Percentiles rank a stretch among this genome's conserved stretches.
Conservation (phyloP, 768 basidiomycete genomes). For the Tulasnella sp. region DNA sequence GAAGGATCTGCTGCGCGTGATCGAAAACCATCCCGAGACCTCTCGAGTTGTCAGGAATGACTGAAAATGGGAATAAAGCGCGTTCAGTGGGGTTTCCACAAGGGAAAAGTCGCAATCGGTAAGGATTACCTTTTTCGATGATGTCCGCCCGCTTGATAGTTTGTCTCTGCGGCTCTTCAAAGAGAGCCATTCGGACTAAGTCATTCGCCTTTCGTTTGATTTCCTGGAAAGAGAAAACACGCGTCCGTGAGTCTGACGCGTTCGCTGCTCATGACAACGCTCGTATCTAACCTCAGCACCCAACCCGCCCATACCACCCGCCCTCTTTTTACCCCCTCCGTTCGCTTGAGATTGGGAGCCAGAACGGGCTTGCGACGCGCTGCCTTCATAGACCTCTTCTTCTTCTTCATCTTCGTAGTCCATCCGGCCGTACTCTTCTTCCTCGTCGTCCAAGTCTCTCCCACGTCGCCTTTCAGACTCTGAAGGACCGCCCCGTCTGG, state of each 20-base stretch:
- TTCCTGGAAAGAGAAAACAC: conserved; percentile 37
- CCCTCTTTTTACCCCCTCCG: background rate
- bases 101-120: background rate
- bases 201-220: conserved; percentile 52
- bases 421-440: conserved; percentile 5
- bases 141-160: conserved; percentile 71
- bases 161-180: conserved; percentile 57
- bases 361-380: background rate
- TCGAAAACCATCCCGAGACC: conserved; percentile 53
- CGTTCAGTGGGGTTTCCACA: background rate
- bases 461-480: conserved; percentile 17
- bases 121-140: conserved; percentile 56
- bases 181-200: conserved; percentile 71
- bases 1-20: conserved; percentile 56
- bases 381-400: conserved; percentile 3
- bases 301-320: background rate
- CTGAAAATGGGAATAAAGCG: conserved; percentile 22
- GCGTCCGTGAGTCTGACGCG: background rate
- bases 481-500: too few relatives aligned
- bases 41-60: conserved; percentile 38
- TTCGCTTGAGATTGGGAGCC: background rate
- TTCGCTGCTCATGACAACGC: background rate
- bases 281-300: background rate
- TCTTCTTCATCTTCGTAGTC: conserved; percentile 6
- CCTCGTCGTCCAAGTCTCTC: conserved; percentile 28